Evolutionary conservation across 1,284 basidiomycete genomes (phyloP).

Genomic region (Cystobasidium slooffiae): DNA sequence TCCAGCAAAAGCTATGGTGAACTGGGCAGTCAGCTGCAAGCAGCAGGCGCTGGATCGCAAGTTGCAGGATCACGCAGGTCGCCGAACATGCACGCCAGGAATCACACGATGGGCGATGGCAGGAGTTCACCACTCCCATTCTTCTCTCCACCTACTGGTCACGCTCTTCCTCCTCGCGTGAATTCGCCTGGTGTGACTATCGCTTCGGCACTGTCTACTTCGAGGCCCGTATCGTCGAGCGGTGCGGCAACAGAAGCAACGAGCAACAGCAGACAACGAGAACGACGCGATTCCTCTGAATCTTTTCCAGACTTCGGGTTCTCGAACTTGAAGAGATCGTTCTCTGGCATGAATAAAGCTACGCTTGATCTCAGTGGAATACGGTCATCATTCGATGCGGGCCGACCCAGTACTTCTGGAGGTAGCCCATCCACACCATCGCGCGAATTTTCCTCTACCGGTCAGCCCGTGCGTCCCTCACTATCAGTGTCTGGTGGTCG

Average conservation of each 20-base stretch:
- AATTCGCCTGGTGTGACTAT: background rate
- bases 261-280: background rate
- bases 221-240: constrained; percentile 4
- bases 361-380: constrained; percentile 25
- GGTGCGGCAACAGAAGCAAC: background rate
- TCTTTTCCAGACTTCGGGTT: constrained; percentile 34
- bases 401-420: background rate
- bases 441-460: constrained; percentile 6
- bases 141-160: background rate
- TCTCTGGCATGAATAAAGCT: constrained; percentile 32
- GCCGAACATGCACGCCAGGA: constrained; percentile 18
- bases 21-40: constrained; percentile 4
- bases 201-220: background rate
- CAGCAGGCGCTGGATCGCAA: background rate
- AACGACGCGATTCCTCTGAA: constrained; percentile 27
- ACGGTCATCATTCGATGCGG: background rate
- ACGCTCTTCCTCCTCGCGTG: background rate
- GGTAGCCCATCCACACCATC: constrained; percentile 24
- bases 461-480: constrained; percentile 20
- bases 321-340: constrained; percentile 27
- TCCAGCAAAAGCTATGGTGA: background rate
- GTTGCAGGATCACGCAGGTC: constrained; percentile 26
- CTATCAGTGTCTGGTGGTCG: constrained; percentile 1
- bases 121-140: constrained; percentile 17
- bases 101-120: background rate